phyloP scores from a whole-genome alignment of 331 rosid species.

The Cydonia oblonga region DNA sequence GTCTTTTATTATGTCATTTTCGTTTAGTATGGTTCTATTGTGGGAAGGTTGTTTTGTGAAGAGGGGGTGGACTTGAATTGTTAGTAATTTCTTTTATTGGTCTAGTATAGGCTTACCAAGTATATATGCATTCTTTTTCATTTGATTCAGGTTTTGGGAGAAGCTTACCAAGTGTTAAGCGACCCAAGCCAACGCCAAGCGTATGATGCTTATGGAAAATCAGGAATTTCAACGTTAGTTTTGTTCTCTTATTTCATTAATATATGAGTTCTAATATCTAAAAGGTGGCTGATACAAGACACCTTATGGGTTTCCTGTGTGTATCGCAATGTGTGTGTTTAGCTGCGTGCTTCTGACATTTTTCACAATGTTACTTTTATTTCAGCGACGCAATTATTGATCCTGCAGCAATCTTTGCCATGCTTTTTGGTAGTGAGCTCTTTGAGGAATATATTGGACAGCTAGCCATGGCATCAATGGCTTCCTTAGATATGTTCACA shows the following conservation, averaged over 20 bases:
- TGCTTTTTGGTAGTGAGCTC: conserved; percentile 99
- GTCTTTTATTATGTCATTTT: not conserved
- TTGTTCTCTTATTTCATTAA: conserved; percentile 2
- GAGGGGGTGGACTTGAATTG: not conserved
- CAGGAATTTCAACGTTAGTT: conserved; percentile 93
- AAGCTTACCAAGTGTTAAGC: conserved; percentile 95
- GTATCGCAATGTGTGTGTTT: not conserved
- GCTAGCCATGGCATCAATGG: conserved; percentile 99
- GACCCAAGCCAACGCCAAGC: conserved; percentile 86
- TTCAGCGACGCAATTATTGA: conserved; percentile 88
- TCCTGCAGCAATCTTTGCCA: conserved; percentile 97
- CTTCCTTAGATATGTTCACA: conserved; percentile 69
- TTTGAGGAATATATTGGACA: conserved; percentile 96
- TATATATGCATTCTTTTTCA: not conserved
- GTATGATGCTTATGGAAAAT: conserved; percentile 76
- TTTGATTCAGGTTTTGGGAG: conserved; percentile 73
- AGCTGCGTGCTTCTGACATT: conserved; percentile 6
- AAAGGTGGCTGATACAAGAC: conserved; percentile 3
- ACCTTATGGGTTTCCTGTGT: not conserved
- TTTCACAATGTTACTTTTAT: not conserved
- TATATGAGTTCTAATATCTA: conserved; percentile 5
- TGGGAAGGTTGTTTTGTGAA: not conserved
- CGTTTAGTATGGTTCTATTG: not conserved
- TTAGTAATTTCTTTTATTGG: not conserved
- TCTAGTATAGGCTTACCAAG: not conserved